Percentiles rank a stretch among this genome's conserved stretches.
phyloP scores from a whole-genome alignment of 768 basidiomycete species.

The Lenzites betulinus region DNA sequence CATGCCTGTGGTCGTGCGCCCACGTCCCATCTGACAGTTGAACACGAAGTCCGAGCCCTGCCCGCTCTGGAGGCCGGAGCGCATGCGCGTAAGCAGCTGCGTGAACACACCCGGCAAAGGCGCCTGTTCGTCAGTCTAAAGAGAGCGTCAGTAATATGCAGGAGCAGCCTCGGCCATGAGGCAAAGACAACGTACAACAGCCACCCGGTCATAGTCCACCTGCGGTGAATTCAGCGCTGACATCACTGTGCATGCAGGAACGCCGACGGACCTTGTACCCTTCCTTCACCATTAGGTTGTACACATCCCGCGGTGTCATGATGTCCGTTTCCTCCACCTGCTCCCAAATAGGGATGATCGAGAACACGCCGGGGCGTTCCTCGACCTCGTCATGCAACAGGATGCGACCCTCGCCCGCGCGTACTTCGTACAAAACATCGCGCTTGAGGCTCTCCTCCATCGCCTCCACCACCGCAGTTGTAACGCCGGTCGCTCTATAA shows the following conservation, averaged over 20 bases:
- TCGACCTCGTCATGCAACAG: slow-evolving; percentile 96
- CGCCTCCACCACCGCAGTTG: slow-evolving; percentile 83
- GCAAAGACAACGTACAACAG: slow-evolving; percentile 63
- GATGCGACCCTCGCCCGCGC: slow-evolving; percentile 69
- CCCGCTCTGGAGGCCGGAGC: slow-evolving; percentile 45
- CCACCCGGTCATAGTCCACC: slow-evolving; percentile 87
- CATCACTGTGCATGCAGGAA: slow-evolving; percentile 3
- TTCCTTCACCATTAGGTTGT: slow-evolving; percentile 69
- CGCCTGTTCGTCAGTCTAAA: slow-evolving; percentile 93
- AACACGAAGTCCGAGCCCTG: slow-evolving; percentile 81
- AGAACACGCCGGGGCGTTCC: slow-evolving; percentile 85
- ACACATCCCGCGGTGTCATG: slow-evolving; percentile 85
- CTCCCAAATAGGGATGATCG: slow-evolving; percentile 96
- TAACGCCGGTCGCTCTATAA: slow-evolving; percentile 86
- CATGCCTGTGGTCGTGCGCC: slow-evolving; percentile 96
- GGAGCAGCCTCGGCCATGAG: not conserved
- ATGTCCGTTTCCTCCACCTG: slow-evolving; percentile 78
- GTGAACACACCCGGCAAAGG: slow-evolving; percentile 87
- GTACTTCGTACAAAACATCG: slow-evolving; percentile 85
- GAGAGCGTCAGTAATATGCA: not conserved
- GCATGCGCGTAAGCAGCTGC: slow-evolving; percentile 76
- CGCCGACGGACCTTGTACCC: slow-evolving; percentile 62
- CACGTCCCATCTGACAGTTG: slow-evolving; percentile 97
- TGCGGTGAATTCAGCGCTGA: slow-evolving; percentile 31
- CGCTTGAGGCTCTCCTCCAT: slow-evolving; percentile 90